phyloP scores from a whole-genome alignment of 306 rosid genomes.

The Dalbergia oliveri region DNA sequence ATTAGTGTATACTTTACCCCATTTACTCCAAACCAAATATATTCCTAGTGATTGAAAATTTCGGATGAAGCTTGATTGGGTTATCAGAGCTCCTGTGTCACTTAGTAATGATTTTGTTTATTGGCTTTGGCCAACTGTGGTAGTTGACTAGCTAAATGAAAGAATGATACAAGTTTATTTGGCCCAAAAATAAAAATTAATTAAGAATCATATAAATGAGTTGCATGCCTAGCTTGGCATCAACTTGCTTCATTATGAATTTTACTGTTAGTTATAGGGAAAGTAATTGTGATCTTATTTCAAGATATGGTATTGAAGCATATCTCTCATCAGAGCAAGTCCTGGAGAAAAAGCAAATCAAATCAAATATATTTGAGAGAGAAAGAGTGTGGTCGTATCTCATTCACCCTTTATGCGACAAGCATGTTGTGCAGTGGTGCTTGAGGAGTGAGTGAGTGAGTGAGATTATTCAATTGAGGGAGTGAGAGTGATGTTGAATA shows the following conservation, averaged over 20 bases:
- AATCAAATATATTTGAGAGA: constrained; percentile 40
- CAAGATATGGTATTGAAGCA: constrained; percentile 45
- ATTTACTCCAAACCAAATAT: too few species aligned
- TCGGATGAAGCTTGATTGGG: too few species aligned
- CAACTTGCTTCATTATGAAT: constrained; percentile 36
- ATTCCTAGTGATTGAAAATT: too few species aligned
- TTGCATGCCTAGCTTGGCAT: constrained; percentile 33
- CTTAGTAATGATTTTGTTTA: too few species aligned
- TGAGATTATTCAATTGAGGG: constrained; percentile 47
- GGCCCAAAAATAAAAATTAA: constrained; percentile 4
- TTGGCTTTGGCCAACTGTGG: too few species aligned
- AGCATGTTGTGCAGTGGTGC: constrained; percentile 59
- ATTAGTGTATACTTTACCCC: too few species aligned
- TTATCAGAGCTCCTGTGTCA: too few species aligned
- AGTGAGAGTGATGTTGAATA: constrained; percentile 58
- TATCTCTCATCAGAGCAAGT: constrained; percentile 17
- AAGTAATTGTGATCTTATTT: constrained; percentile 30
- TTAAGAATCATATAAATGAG: background rate
- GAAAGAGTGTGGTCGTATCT: constrained; percentile 65
- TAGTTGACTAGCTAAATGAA: too few species aligned
- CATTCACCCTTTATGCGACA: constrained; percentile 79
- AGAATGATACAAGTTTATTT: background rate
- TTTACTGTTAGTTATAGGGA: constrained; percentile 17
- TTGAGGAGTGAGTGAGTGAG: constrained; percentile 52
- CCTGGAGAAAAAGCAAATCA: constrained; percentile 26